Conservation (phyloP, 2,329 filamentous ascomycete species). For the Neonectria faginata region DNA sequence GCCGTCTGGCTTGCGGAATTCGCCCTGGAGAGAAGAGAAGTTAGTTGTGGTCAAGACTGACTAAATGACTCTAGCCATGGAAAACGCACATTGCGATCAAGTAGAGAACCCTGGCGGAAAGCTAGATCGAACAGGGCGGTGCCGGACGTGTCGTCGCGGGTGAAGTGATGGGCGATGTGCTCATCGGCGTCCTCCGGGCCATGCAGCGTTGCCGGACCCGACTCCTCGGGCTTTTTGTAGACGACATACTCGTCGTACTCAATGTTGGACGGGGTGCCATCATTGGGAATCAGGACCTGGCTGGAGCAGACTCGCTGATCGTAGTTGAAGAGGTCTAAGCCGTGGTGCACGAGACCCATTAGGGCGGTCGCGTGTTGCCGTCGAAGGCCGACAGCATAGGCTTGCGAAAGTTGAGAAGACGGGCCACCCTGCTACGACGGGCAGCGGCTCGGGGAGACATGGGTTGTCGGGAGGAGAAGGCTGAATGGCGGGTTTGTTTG, state of each 20-base stretch:
- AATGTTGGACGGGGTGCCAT: conserved; percentile 47
- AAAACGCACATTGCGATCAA: conserved; percentile 47
- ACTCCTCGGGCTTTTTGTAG: conserved; percentile 44
- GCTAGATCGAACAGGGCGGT: conserved; percentile 50
- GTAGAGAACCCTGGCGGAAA: conserved; percentile 46
- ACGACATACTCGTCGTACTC: conserved; percentile 56
- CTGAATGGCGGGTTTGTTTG: conserved; percentile 3
- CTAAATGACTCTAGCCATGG: too few species aligned
- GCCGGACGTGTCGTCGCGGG: conserved; percentile 48
- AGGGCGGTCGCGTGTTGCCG: conserved; percentile 42
- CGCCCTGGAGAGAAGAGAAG: conserved; percentile 33
- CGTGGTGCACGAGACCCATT: conserved; percentile 45
- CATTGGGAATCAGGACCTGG: conserved; percentile 50
- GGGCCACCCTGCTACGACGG: conserved; percentile 41
- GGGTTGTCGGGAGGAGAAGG: conserved; percentile 21
- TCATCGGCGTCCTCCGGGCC: conserved; percentile 32
- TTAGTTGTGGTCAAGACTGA: not conserved
- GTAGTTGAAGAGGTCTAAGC: conserved; percentile 53
- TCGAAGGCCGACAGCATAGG: conserved; percentile 40
- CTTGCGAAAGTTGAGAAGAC: conserved; percentile 40
- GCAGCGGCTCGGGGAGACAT: conserved; percentile 41
- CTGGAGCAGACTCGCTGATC: conserved; percentile 49
- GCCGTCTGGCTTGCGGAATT: conserved; percentile 39
- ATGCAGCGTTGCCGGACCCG: conserved; percentile 19
- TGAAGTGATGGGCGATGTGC: conserved; percentile 51